Conservation (phyloP, 2,329 filamentous ascomycete species). For the Dendrostoma leiphaemia region DNA sequence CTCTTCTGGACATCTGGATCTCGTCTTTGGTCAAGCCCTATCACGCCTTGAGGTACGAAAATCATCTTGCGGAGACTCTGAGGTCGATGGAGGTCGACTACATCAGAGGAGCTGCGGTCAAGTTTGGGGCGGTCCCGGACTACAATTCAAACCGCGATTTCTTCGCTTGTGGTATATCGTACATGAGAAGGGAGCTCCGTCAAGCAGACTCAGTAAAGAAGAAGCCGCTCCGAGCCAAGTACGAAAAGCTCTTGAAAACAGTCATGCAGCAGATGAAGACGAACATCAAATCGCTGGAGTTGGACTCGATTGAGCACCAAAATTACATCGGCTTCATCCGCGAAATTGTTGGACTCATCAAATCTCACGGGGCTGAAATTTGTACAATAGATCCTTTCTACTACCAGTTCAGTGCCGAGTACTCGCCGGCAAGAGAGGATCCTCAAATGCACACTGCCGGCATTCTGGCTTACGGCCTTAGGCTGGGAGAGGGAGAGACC, state of each 20-base stretch:
- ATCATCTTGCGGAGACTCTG: constrained; percentile 46
- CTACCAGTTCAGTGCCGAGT: constrained; percentile 54
- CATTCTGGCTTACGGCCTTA: constrained; percentile 55
- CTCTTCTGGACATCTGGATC: constrained; percentile 51
- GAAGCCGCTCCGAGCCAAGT: constrained; percentile 38
- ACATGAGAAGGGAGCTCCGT: constrained; percentile 49
- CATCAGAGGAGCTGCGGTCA: constrained; percentile 37
- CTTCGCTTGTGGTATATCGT: constrained; percentile 47
- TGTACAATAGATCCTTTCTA: constrained; percentile 55
- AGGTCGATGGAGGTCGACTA: constrained; percentile 40
- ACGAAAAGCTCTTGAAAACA: constrained; percentile 40
- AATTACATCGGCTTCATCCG: constrained; percentile 51
- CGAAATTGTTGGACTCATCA: constrained; percentile 51
- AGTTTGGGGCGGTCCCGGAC: constrained; percentile 37
- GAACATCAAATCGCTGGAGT: constrained; percentile 41
- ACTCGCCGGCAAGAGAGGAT: constrained; percentile 54
- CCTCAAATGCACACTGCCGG: constrained; percentile 55
- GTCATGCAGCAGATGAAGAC: constrained; percentile 54
- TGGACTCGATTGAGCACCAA: constrained; percentile 38
- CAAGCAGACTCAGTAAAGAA: constrained; percentile 34
- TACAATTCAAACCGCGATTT: constrained; percentile 48
- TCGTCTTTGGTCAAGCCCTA: constrained; percentile 50
- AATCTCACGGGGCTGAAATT: constrained; percentile 52
- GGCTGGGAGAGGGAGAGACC: constrained; percentile 50
- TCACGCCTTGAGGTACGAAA: constrained; percentile 45